Evolutionary conservation across 2,329 filamentous ascomycete species (phyloP), one percentile per base, ranked within the genome.

Genomic region (Aspergillus clavatus): DNA sequence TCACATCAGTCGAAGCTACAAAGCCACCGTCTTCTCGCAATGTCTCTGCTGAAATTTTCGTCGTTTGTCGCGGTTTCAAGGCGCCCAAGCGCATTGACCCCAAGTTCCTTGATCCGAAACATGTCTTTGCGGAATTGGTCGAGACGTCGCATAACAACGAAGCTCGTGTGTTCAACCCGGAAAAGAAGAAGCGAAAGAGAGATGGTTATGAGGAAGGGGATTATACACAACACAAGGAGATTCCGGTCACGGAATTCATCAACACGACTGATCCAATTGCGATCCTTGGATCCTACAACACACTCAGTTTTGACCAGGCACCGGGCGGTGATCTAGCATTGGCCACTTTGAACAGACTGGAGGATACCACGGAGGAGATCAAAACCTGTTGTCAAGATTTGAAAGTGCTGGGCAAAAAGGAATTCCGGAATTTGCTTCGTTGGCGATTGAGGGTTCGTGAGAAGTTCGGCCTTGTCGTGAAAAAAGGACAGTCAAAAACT

Each of bases 141-240:
- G 87, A 86, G 46, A 82, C 87, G 1, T 86, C 84, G 0, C 89
- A 89, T 1, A 98, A 97, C 68, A 94, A 97, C 57, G 93, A 98
- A 67, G 93, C 93, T 29, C 95, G 95, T 67, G 93, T 98, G 2
- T 98, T 91, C 76, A 96, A 98, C 55, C 93, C 93, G 0, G 93
- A 98, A 65, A 77, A 88, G 63, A 98, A 97, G 78, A 98, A 96
- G 81, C 78, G 93, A 47, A 97, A 96, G 80, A 79, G 93, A 75
- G 91, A 95, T 36, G 93, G 93, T 76, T 98, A 98, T 55, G 91
- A 97, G 55, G 93, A 98, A 68, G 91, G 89, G 27, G 89, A 98
- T 55, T 95, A 85, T 67, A 91, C 83, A 4, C 88, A 95, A 59
- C 95, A 86, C 74, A 95, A 96, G 65, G 88, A 95, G 61, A 80